Base-by-base conservation (phyloP, 768 basidiomycete species). In the Collybia nuda region DNA sequence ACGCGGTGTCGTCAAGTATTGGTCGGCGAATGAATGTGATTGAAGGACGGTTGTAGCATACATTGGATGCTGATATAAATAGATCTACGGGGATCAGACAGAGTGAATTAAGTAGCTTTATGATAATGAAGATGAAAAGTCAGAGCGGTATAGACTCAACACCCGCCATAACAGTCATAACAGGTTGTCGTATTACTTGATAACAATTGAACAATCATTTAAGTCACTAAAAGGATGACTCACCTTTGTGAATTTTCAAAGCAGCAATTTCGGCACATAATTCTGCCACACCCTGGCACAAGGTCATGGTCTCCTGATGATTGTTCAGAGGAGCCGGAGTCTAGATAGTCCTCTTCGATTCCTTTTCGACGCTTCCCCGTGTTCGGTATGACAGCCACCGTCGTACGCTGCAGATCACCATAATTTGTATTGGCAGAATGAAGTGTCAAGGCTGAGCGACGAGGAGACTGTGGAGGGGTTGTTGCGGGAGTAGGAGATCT, bases 231-330 rank as follows among this genome's bases (percentile, higher is more conserved):
- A 48, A 28, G 35, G 32, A 40, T 4, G 6, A 59, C 72, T 21
- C 32, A 78, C 77, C 69, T 73, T 40, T 68, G 66, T 19, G 67
- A 59, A 59, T 70, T 62, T 56, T 79, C 77, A 23, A 67, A 64
- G 58, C 75, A 78, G 45, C 76, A 79, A 38, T 67, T 68, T n/a
- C 72, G 63, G 60, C 77, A 79, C 4, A 77, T 58, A 7, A 57
- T 57, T 46, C 71, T 69, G 6, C 72, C 72, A 56, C 77, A 79
- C 3, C 77, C 76, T 22, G 62, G 58, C 32, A 56, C 56, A 12
- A 65, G 55, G 39, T 59, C 59, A 29, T 44, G 47, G 32, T 58
- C 61, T 6, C 47, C 28, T 15, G 47, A 17, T 0, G 7, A 15
- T 26, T 51, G 36, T 22, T 56, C 35, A 23, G 37, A 44, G 4